Evolutionary conservation across 2,329 filamentous ascomycete species (phyloP).

Genomic region (Colletotrichum nymphaeae): DNA sequence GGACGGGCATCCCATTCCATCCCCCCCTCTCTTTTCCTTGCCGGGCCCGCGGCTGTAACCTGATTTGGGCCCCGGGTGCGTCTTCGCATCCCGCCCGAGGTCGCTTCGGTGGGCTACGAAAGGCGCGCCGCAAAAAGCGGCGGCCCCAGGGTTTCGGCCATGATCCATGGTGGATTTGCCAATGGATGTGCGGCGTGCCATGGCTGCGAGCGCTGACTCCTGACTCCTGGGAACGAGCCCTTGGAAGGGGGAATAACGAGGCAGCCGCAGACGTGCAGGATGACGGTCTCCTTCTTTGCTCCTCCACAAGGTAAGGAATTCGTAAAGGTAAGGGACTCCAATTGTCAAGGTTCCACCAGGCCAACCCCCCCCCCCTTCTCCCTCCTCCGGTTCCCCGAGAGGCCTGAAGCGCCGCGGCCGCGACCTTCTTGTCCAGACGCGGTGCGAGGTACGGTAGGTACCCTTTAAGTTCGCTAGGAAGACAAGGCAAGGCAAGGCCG

Average conservation of each 20-base stretch:
- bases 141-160: background rate
- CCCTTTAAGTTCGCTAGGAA: background rate
- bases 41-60: constrained; percentile 29
- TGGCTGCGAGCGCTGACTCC: background rate
- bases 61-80: constrained; percentile 24
- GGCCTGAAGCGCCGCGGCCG: background rate
- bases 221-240: too few species aligned
- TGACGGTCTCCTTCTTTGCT: background rate
- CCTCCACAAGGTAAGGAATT: background rate
- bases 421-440: constrained; percentile 9
- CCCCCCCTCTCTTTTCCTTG: constrained; percentile 2
- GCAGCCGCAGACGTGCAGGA: background rate
- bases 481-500: background rate
- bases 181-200: background rate
- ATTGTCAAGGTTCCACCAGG: background rate
- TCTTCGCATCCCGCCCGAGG: constrained; percentile 26
- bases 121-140: background rate
- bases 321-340: background rate
- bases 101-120: background rate
- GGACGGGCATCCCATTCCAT: constrained; percentile 12
- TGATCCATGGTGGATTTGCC: background rate
- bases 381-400: background rate
- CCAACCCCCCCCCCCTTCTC: background rate
- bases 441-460: background rate
- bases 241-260: background rate